Base-by-base conservation (phyloP, 306 rosid species). In the Rosa lucieae region DNA sequence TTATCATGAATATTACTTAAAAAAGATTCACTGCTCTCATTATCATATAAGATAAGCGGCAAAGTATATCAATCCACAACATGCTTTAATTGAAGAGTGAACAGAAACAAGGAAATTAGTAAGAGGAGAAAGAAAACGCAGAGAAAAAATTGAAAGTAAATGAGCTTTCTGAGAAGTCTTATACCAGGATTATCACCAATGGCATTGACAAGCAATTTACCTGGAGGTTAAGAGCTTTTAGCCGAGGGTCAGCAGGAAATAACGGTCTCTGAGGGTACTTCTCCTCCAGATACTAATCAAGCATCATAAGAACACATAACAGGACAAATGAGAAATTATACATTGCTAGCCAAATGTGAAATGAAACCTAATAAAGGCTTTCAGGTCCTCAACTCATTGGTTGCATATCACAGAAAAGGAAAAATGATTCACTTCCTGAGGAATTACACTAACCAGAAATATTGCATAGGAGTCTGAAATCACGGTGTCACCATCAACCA, bases 381-480 rank as follows among this genome's bases (percentile, higher is more conserved):
- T 70, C n/a, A 23, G 17, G 4, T 21, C 58, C 32, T 46, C 0
- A 14, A 43, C 6, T 3, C n/a, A 15, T 12, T 15, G 21, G 75
- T 32, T 71, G 13, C 42, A 14, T 14, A 71, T 48, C 56, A 70
- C 56, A 23, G 1, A 10, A 73, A 63, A 26, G n/a, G 32, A 1
- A 0, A 40, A 11, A 43, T 14, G 7, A 74, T 56, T 70, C 74
- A 74, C 39, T 63, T 71, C 32, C 52, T 39, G 63, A 80, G 47
- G 51, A 71, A 69, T 23, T 66, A 67, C 47, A 73, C 87, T 67
- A 69, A 85, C 91, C 89, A 81, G 83, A 65, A 85, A 70, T 73
- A 88, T 88, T 48, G 89, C 91, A 76, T 35, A 81, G 44, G 91
- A 85, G 65, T 88, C 89, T 21, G 88, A 81, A 77, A 88, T 53